Evolutionary conservation across 352 stramenopile genomes (phyloP), one percentile per base, ranked within the genome.

Genomic region (Discostella stelligera): DNA sequence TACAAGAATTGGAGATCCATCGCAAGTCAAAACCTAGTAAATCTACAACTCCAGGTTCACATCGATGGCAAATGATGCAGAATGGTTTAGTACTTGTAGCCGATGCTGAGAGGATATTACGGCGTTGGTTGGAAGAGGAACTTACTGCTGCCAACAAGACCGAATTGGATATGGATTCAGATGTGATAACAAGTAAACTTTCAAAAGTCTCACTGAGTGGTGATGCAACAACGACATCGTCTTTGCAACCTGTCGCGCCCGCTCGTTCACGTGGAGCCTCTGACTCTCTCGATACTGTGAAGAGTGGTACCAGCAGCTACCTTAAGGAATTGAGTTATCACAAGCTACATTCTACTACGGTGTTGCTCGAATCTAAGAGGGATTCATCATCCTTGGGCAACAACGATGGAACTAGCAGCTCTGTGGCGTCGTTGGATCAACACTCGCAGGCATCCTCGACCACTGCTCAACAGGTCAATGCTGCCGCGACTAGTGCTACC

Each of bases 281-380:
- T 23, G 11, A 68, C 56, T 27, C 52, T 27, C 18, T 52, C 14
- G 69, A 83, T 21, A 68, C 58, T 0, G 71, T 77, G 14, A 70
- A 77, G 62, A 79, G 74, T 27, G 72, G 73, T 55, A 48, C 37
- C 0, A 77, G 66, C 10, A 77, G 72, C 25, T 89, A 90, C 52
- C 72, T 87, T 54, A 93, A 93, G 60, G 87, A 93, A 72, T 71
- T 93, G 25, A 85, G 55, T 64, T 93, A 93, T 54, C 82, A 52
- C 3, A 76, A 87, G 30, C 32, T 91, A 41, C 73, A 83, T 39
- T 85, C 80, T 4, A 90, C 79, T 4, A 93, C 87, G 3, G 84
- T 93, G 55, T 59, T 93, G 10, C 65, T 93, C 3, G 89, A 90
- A 75, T 78, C 87, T 4, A 65, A 50, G 21, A 76, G 67, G 54